Evolutionary conservation across 148 eudicot genomes (phyloP), one percentile per base, ranked within the genome.

Genomic region (Hydrangea macrophylla): DNA sequence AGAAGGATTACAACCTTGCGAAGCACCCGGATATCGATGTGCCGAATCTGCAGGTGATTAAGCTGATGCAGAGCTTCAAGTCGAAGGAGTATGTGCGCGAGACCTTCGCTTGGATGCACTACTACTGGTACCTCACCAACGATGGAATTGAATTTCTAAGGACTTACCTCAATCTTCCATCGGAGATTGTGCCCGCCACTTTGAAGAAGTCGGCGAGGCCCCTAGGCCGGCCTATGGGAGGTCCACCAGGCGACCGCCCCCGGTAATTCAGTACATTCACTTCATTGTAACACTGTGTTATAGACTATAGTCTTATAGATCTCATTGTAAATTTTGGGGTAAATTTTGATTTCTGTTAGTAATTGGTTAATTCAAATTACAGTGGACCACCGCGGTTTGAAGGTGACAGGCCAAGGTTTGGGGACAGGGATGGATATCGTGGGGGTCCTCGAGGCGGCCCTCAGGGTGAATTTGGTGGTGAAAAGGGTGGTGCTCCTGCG

Each of bases 31-130:
- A n/a, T n/a, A n/a, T n/a, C n/a, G n/a, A n/a, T n/a, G n/a, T n/a
- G n/a, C n/a, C n/a, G n/a, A n/a, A n/a, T n/a, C n/a, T n/a, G n/a
- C n/a, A n/a, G n/a, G n/a, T n/a, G n/a, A n/a, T n/a, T n/a, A n/a
- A n/a, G n/a, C n/a, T n/a, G n/a, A n/a, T n/a, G n/a, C n/a, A n/a
- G n/a, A n/a, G n/a, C n/a, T n/a, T n/a, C n/a, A n/a, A n/a, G n/a
- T n/a, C n/a, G n/a, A n/a, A n/a, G n/a, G n/a, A 88, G 81, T 88
- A 88, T 67, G 98, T 92, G 23, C 81, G 90, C 1, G 98, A 92
- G 83, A 92, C 98, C 39, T 93, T 93, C 36, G 98, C 98, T 0
- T 93, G 98, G 98, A 93, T 93, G 98, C 96, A 93, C 62, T 90
- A 88, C 53, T 93, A 93, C 75, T 93, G 98, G 98, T 93, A 75